These are phyloP conservation scores for Scytalidium sp. DNA, from an alignment of 2,329 filamentous ascomycete species.

Conservation along the genomic window DNA sequence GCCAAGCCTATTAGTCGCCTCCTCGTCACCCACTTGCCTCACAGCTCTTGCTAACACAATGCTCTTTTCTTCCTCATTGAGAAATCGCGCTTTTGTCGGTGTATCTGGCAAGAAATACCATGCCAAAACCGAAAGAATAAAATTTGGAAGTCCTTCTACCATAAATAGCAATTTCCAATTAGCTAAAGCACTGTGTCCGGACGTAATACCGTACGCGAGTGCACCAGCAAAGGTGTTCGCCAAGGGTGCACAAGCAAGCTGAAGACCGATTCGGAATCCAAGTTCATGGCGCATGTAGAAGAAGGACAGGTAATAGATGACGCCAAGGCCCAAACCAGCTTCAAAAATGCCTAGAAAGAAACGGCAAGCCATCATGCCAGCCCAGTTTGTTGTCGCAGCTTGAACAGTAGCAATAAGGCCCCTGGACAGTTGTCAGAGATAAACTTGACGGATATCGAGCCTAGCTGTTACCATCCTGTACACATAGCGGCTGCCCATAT, in stretches of 20 bases:
- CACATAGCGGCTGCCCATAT: constrained; percentile 10
- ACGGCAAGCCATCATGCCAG: constrained; percentile 34
- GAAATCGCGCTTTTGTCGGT: constrained; percentile 39
- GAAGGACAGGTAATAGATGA: constrained; percentile 40
- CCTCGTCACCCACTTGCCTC: neutral
- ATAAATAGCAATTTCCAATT: constrained; percentile 29
- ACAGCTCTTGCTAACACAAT: neutral
- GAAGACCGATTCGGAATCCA: constrained; percentile 66
- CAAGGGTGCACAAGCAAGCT: constrained; percentile 62
- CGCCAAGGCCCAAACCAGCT: constrained; percentile 40
- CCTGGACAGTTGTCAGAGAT: neutral
- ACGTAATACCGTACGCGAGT: constrained; percentile 63
- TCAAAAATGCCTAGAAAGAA: constrained; percentile 43
- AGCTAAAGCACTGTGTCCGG: constrained; percentile 51
- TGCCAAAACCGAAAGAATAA: constrained; percentile 28
- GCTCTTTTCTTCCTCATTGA: constrained; percentile 32
- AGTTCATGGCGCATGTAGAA: constrained; percentile 52
- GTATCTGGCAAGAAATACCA: constrained; percentile 44
- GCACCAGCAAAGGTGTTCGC: constrained; percentile 67
- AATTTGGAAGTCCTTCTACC: neutral
- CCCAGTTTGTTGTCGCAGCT: constrained; percentile 29
- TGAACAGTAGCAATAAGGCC: constrained; percentile 23
- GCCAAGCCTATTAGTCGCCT: neutral
- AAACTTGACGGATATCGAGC: neutral
- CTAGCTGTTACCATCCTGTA: neutral